Conservation (phyloP, 441 rosid species). For the Arabidopsis hybrid region DNA sequence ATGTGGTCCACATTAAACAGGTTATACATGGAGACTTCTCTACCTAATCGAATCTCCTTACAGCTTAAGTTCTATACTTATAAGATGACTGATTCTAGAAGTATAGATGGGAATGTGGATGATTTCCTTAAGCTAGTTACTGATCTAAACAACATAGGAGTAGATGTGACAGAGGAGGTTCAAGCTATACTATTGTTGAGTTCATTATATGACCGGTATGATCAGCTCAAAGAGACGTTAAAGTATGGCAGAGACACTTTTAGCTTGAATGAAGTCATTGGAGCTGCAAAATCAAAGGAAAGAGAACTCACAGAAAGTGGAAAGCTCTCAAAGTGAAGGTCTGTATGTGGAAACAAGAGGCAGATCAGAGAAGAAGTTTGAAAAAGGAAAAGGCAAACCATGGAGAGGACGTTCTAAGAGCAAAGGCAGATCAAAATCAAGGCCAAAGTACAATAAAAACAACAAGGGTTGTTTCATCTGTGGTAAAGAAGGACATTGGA, state of each 20-base stretch:
- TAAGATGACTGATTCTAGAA: too few species aligned
- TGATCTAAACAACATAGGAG: too few species aligned
- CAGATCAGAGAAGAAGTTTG: not conserved
- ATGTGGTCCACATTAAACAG: not conserved
- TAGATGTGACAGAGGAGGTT: not conserved
- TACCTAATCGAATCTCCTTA: not conserved
- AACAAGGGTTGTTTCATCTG: not conserved
- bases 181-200: not conserved
- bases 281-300: not conserved
- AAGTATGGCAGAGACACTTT: not conserved
- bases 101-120: too few species aligned
- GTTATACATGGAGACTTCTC: not conserved
- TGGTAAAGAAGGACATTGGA: not conserved
- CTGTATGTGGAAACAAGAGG: not conserved
- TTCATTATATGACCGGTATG: not conserved
- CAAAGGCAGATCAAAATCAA: not conserved
- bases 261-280: not conserved
- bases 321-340: not conserved
- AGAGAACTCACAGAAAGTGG: not conserved
- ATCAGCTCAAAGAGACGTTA: too few species aligned
- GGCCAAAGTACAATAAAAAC: not conserved
- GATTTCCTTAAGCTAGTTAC: too few species aligned
- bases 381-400: not conserved
- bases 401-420: not conserved
- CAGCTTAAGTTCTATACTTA: not conserved